These are phyloP conservation scores for Kodamaea ohmeri DNA, from an alignment of 1,139 yeast species.

Conservation along the genomic window DNA sequence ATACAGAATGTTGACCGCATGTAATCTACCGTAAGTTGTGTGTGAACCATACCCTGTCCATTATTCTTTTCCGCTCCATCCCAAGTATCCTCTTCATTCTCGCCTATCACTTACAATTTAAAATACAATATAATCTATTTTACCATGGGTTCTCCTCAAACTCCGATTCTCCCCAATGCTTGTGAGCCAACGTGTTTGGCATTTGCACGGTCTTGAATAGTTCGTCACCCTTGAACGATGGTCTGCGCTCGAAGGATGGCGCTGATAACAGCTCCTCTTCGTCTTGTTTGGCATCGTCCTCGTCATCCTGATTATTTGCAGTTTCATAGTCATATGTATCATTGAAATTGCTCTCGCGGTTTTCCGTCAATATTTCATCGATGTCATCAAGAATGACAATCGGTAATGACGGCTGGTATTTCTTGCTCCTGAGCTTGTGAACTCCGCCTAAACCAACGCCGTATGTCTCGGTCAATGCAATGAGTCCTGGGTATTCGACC, in stretches of 20 bases:
- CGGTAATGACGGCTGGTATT: conserved; percentile 65
- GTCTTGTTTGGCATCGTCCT: conserved; percentile 18
- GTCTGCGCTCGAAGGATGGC: conserved; percentile 17
- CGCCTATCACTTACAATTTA: neutral
- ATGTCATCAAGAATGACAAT: conserved; percentile 57
- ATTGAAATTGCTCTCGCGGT: conserved; percentile 29
- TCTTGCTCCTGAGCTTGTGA: conserved; percentile 41
- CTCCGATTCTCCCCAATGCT: conserved; percentile 45
- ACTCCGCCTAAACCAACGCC: conserved; percentile 63
- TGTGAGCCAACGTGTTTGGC: conserved; percentile 53
- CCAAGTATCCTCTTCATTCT: too few species aligned
- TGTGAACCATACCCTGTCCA: too few species aligned
- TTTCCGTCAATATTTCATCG: conserved; percentile 50
- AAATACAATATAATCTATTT: too few species aligned
- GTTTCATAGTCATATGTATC: conserved; percentile 41
- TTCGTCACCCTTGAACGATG: conserved; percentile 42
- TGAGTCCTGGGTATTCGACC: conserved; percentile 55
- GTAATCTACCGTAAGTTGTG: too few species aligned
- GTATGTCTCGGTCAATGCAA: conserved; percentile 58
- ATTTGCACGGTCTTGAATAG: conserved; percentile 49
- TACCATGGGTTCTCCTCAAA: conserved; percentile 51
- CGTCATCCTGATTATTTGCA: conserved; percentile 19
- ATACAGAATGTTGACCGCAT: too few species aligned
- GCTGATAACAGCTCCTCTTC: conserved; percentile 14
- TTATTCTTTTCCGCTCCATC: too few species aligned